A percentile compares a stretch with the other conserved stretches of the same genome.
These are phyloP conservation scores for Coniochaeta hoffmannii DNA, from an alignment of 2,329 filamentous ascomycete species.

Conservation along the genomic window DNA sequence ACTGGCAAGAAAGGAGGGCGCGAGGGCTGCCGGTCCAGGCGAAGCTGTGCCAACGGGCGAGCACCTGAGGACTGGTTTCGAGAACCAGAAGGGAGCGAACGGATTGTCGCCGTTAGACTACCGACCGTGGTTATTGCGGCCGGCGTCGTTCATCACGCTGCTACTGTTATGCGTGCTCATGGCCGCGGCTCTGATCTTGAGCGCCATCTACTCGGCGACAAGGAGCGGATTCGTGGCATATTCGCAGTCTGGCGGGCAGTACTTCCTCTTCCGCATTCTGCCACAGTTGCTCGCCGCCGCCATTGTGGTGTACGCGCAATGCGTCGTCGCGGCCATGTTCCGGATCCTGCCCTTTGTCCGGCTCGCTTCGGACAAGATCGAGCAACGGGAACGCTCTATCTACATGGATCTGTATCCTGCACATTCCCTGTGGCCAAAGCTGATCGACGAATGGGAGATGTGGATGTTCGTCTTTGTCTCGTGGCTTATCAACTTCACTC, in stretches of 20 bases:
- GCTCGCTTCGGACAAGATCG: slow-evolving; percentile 60
- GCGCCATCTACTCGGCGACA: slow-evolving; percentile 58
- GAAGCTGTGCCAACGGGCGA: slow-evolving; percentile 21
- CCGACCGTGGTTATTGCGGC: slow-evolving; percentile 63
- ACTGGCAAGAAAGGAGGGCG: background rate
- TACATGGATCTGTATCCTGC: slow-evolving; percentile 63
- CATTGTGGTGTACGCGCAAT: slow-evolving; percentile 70
- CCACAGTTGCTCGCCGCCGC: slow-evolving; percentile 69
- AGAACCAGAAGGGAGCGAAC: slow-evolving; percentile 29
- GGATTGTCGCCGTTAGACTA: slow-evolving; percentile 53
- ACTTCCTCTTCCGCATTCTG: slow-evolving; percentile 81
- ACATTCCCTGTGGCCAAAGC: slow-evolving; percentile 55
- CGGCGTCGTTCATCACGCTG: slow-evolving; percentile 53
- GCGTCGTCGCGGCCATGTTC: slow-evolving; percentile 65
- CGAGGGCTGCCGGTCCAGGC: slow-evolving; percentile 7
- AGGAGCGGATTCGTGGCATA: slow-evolving; percentile 63
- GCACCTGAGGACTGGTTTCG: slow-evolving; percentile 18
- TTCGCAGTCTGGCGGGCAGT: slow-evolving; percentile 62
- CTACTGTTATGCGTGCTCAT: slow-evolving; percentile 60
- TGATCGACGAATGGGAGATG: slow-evolving; percentile 58
- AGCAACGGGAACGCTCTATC: slow-evolving; percentile 53
- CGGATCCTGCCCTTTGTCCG: slow-evolving; percentile 70
- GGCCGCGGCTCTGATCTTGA: slow-evolving; percentile 64
- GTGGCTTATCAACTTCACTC: slow-evolving; percentile 72
- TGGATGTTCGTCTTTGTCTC: slow-evolving; percentile 60